These are phyloP conservation scores for Trichoderma afroharzianum DNA, from an alignment of 2,329 filamentous ascomycete genomes.

Conservation along the genomic window DNA sequence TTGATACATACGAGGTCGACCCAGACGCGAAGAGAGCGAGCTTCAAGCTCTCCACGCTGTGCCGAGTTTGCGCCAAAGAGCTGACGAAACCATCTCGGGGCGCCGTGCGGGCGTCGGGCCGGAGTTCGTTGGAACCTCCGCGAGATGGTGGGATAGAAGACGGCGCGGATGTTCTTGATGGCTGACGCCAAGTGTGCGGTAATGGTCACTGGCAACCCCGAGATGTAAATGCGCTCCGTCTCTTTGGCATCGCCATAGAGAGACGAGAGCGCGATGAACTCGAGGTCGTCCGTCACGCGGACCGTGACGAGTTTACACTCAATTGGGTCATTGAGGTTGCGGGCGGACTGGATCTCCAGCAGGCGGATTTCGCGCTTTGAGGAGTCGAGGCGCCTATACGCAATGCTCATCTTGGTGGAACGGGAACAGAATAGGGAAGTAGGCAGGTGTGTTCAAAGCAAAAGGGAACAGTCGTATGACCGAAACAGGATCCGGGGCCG, in stretches of 20 bases:
- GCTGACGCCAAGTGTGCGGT: neutral
- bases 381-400: conserved; percentile 3
- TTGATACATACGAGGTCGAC: conserved; percentile 23
- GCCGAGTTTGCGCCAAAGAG: conserved; percentile 1
- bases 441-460: neutral
- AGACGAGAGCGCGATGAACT: conserved; percentile 12
- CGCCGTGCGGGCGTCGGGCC: conserved; percentile 5
- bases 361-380: conserved; percentile 8
- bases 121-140: conserved; percentile 8
- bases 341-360: conserved; percentile 1
- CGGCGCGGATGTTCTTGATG: conserved; percentile 11
- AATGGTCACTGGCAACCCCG: conserved; percentile 5
- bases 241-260: conserved; percentile 3
- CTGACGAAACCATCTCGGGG: conserved; percentile 6
- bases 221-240: conserved; percentile 6
- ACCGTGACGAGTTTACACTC: conserved; percentile 5
- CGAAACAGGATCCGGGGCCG: neutral
- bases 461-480: neutral
- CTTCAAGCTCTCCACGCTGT: neutral
- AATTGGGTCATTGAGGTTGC: conserved; percentile 6
- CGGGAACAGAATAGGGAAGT: neutral
- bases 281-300: neutral
- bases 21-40: conserved; percentile 18
- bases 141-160: conserved; percentile 14
- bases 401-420: conserved; percentile 3